These are phyloP conservation scores for Kodamaea ohmeri DNA, from an alignment of 1,139 yeast genomes.

Conservation along the genomic window DNA sequence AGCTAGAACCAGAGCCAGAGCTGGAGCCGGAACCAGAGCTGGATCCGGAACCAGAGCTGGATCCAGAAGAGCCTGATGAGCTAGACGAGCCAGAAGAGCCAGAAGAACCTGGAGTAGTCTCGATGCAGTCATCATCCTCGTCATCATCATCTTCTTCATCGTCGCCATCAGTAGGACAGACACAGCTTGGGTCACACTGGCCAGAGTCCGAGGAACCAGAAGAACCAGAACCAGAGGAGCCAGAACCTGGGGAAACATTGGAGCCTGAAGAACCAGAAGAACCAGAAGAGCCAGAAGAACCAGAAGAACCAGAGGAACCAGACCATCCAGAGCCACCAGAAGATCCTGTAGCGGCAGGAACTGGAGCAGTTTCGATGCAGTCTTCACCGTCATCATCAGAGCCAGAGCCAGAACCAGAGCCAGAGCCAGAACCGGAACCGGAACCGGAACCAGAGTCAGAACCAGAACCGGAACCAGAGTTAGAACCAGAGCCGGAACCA, in stretches of 20 bases:
- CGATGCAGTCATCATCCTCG: background rate
- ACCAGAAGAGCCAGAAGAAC: conserved; percentile 2
- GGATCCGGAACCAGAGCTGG: background rate
- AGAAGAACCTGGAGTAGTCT: background rate
- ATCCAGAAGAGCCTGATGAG: conserved; percentile 1
- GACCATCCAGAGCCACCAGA: background rate
- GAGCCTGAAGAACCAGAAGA: conserved; percentile 8
- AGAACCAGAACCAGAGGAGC: background rate
- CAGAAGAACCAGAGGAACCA: conserved; percentile 6
- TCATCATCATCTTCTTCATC: conserved; percentile 1
- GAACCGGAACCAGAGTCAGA: conserved; percentile 13
- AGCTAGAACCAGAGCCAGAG: background rate
- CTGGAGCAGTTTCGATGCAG: conserved; percentile 9
- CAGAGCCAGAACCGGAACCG: conserved; percentile 11
- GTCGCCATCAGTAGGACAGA: conserved; percentile 25
- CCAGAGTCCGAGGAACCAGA: conserved; percentile 2
- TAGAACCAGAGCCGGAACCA: conserved; percentile 12
- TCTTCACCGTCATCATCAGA: conserved; percentile 14
- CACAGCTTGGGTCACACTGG: conserved; percentile 40
- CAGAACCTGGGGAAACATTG: background rate
- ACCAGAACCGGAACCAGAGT: conserved; percentile 12
- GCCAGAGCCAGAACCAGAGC: conserved; percentile 18
- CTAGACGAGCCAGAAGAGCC: background rate
- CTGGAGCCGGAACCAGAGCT: background rate
- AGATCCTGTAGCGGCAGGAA: conserved; percentile 3